These are phyloP conservation scores for Grigorovia jiainica DNA, from an alignment of 805 yeast species.

Conservation along the genomic window DNA sequence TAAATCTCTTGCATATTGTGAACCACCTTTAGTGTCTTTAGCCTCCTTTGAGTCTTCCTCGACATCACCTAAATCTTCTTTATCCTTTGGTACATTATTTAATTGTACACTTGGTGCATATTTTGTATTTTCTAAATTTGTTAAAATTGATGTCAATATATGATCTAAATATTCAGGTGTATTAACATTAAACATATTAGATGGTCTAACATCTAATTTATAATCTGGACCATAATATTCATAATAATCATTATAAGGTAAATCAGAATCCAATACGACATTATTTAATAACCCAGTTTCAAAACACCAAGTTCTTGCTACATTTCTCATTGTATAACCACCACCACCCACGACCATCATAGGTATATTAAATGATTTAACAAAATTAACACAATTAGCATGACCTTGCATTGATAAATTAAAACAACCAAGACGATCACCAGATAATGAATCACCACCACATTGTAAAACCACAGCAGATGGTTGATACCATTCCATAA, in stretches of 20 bases:
- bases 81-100: constrained; percentile 79
- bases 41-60: constrained; percentile 77
- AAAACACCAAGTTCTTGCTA: constrained; percentile 89
- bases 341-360: constrained; percentile 94
- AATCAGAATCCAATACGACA: constrained; percentile 52
- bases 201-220: constrained; percentile 86
- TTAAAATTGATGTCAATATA: constrained; percentile 64
- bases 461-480: constrained; percentile 92
- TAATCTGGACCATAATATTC: constrained; percentile 98
- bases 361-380: constrained; percentile 84
- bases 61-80: constrained; percentile 78
- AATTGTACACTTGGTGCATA: constrained; percentile 96
- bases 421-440: constrained; percentile 90
- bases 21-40: constrained; percentile 85
- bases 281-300: constrained; percentile 79
- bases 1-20: constrained; percentile 74
- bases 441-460: constrained; percentile 93
- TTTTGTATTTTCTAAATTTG: constrained; percentile 79
- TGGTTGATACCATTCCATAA: constrained; percentile 86
- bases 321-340: constrained; percentile 95
- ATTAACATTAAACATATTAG: constrained; percentile 94
- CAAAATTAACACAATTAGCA: constrained; percentile 87
- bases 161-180: constrained; percentile 85
- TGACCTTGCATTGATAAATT: constrained; percentile 87
- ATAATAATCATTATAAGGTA: constrained; percentile 91